Base-by-base conservation (phyloP, 2,329 filamentous ascomycete genomes). In the Cryoendolithus antarcticus region DNA sequence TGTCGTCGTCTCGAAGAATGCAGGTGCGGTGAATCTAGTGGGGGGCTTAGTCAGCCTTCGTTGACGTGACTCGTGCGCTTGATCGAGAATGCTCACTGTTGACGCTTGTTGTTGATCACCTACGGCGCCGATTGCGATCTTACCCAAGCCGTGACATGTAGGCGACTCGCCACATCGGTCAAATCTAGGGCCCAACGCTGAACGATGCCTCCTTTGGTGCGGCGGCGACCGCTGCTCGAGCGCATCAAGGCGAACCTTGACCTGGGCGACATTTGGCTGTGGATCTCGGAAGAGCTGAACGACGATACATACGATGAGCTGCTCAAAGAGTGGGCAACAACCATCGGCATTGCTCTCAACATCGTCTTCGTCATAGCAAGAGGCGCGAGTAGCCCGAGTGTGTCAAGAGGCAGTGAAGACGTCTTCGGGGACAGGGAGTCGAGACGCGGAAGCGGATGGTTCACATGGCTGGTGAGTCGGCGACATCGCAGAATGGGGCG, bases 201-300 rank as follows among this genome's bases (percentile, higher is more conserved):
- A 21, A 48, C 28, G 8, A 81, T 86, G 71, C 86, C 86, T 52
- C 79, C 80, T 54, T 74, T 94, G 45, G 78, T 98, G 51, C 86
- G 91, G 58, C 79, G 77, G 53, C 77, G 76, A 58, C 80, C 91
- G 58, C 72, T 94, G 50, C 58, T 65, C 24, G 82, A 96, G 70
- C 84, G 89, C 59, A 72, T 96, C 59, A 77, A 77, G 57, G 72
- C 82, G 41, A 77, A 77, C 60, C 67, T 95, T 43, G 89, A 96
- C 56, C 86, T 85, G 3, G 80, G 83, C 65, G 91, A 98, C 63
- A 83, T 89, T 55, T 65, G 91, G 39, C 75, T 98, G 11, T 94
- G 86, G 82, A 62, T 93, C 2, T 93, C 85, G 0, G 89, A 96
- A 59, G 85, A 94, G 63, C 73, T 98, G 44, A 88, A 95, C 58